Percentiles rank a stretch among this genome's conserved stretches.
Conservation (phyloP, 2,329 filamentous ascomycete genomes). For the Tolypocladium ovalisporum region DNA sequence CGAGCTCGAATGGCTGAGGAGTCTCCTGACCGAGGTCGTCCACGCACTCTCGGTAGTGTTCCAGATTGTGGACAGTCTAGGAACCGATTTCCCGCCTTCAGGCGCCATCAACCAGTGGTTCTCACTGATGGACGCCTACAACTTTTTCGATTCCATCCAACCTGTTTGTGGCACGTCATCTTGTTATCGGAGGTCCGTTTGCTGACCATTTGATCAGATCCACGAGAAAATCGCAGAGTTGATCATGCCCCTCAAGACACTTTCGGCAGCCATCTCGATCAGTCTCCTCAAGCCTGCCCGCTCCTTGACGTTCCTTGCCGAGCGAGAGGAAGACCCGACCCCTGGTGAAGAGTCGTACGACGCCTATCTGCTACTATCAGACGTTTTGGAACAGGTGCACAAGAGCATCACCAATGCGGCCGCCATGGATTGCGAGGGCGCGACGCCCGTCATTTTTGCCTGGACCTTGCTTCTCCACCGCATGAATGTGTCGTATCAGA, state of each 20-base stretch:
- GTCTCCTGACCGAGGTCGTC: slow-evolving; percentile 57
- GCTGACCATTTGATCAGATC: slow-evolving; percentile 16
- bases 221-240: slow-evolving; percentile 36
- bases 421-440: slow-evolving; percentile 44
- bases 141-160: slow-evolving; percentile 57
- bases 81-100: slow-evolving; percentile 43
- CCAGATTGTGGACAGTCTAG: slow-evolving; percentile 53
- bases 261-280: slow-evolving; percentile 61
- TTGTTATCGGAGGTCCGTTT: not conserved
- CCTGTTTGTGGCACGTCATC: slow-evolving; percentile 14
- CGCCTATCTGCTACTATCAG: slow-evolving; percentile 58
- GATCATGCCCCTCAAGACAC: slow-evolving; percentile 54
- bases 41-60: slow-evolving; percentile 67
- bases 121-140: slow-evolving; percentile 53
- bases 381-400: slow-evolving; percentile 63
- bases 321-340: slow-evolving; percentile 25
- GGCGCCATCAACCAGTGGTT: slow-evolving; percentile 62
- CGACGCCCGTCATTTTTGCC: slow-evolving; percentile 64
- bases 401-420: slow-evolving; percentile 54
- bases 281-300: slow-evolving; percentile 56
- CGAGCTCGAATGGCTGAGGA: slow-evolving; percentile 49
- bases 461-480: slow-evolving; percentile 70
- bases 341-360: slow-evolving; percentile 26
- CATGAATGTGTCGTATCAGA: slow-evolving; percentile 53
- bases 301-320: slow-evolving; percentile 33